Evolutionary conservation across 1,284 basidiomycete species (phyloP).

Genomic region (Volvariella surrecta): DNA sequence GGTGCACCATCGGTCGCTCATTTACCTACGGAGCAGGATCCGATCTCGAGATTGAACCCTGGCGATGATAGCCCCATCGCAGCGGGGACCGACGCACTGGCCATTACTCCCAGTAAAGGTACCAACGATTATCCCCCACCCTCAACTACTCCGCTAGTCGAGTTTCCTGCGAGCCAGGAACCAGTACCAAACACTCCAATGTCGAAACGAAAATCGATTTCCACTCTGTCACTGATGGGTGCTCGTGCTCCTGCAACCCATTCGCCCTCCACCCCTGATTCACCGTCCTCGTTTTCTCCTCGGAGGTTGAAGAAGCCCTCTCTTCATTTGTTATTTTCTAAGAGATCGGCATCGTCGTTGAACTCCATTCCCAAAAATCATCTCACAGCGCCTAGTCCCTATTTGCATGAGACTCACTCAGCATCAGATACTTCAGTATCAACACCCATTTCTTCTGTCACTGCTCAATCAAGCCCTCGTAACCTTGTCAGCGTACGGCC

Average conservation of each 20-base stretch:
- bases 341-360: conserved; percentile 33
- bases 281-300: conserved; percentile 12
- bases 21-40: conserved; percentile 20
- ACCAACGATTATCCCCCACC: conserved; percentile 23
- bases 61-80: conserved; percentile 13
- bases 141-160: conserved; percentile 7
- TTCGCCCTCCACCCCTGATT: conserved; percentile 7
- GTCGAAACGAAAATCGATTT: conserved; percentile 29
- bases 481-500: conserved; percentile 27
- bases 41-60: background rate
- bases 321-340: conserved; percentile 43
- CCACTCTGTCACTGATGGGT: conserved; percentile 31
- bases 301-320: conserved; percentile 44
- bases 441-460: conserved; percentile 33
- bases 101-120: conserved; percentile 13
- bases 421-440: conserved; percentile 38
- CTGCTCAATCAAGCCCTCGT: conserved; percentile 29
- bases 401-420: conserved; percentile 18
- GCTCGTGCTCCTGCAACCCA: no score
- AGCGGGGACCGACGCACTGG: conserved; percentile 10
- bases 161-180: background rate
- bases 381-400: conserved; percentile 14
- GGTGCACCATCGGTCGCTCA: conserved; percentile 28
- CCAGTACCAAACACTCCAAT: background rate
- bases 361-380: conserved; percentile 14